Evolutionary conservation across 2,329 filamentous ascomycete species (phyloP).

Genomic region (Myriosclerotinia curreyana): DNA sequence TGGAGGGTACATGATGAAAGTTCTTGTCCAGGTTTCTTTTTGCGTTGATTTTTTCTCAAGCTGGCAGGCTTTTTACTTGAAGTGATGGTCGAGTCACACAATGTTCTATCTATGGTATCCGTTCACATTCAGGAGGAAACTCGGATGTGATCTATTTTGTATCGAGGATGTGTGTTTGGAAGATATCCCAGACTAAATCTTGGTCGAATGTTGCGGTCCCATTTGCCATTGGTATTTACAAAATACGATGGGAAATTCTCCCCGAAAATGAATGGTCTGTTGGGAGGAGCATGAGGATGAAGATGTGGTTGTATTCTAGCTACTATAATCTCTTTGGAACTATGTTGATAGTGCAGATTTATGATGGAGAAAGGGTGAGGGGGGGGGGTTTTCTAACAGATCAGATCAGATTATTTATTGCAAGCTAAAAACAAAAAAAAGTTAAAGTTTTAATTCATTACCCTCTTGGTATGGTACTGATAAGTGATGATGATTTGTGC

Average conservation of each 20-base stretch:
- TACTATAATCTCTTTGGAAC: background rate
- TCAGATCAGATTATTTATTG: too few relatives aligned
- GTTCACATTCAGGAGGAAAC: background rate
- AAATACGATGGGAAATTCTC: background rate
- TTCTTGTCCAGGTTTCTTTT: background rate
- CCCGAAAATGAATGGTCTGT: background rate
- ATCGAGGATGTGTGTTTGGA: background rate
- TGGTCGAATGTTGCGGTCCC: too few relatives aligned
- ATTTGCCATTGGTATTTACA: background rate
- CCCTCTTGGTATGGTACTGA: too few relatives aligned
- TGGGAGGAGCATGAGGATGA: too few relatives aligned
- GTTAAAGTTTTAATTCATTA: too few relatives aligned
- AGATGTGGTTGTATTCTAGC: background rate
- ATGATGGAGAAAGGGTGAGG: background rate
- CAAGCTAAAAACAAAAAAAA: too few relatives aligned
- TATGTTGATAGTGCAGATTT: background rate
- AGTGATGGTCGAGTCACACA: background rate
- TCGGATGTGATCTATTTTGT: background rate
- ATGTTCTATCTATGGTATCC: background rate
- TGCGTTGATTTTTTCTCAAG: background rate
- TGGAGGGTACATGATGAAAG: conserved; percentile 1
- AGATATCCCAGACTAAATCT: background rate
- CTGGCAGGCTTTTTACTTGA: background rate
- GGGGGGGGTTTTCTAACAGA: too few relatives aligned
- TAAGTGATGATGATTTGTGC: too few relatives aligned